Percentiles rank a stretch among this genome's conserved stretches.
Evolutionary conservation across 225 moss, liverwort and hornwort genomes (phyloP).

Genomic region (Bryum argenteum): DNA sequence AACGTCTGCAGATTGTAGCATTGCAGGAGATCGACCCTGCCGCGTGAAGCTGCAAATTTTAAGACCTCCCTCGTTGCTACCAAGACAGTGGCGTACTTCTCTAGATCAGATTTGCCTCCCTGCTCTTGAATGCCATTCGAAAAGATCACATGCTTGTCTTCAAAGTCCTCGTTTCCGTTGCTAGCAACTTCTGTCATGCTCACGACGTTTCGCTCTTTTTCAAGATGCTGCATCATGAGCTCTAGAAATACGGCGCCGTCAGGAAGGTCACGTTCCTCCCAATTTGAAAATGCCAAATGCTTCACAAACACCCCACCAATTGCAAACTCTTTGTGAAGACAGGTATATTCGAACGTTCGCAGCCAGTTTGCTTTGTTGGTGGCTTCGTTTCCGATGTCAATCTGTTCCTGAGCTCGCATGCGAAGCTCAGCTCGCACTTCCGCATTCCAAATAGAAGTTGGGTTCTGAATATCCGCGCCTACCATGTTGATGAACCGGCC

Average conservation of each 20-base stretch:
- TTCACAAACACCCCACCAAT: conserved; percentile 84
- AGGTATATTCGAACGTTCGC: conserved; percentile 65
- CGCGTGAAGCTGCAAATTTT: conserved; percentile 70
- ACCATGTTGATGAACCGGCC: conserved; percentile 80
- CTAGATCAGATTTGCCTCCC: conserved; percentile 40
- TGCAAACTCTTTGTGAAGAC: conserved; percentile 70
- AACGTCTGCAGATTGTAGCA: conserved; percentile 58
- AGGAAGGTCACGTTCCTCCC: conserved; percentile 80
- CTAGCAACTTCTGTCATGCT: conserved; percentile 30
- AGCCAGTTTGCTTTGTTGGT: conserved; percentile 58
- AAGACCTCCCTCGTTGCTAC: conserved; percentile 70
- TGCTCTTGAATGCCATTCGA: conserved; percentile 53
- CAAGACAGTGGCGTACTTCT: conserved; percentile 76
- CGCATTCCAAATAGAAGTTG: conserved; percentile 78
- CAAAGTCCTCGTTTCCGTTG: conserved; percentile 42
- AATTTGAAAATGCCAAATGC: conserved; percentile 70
- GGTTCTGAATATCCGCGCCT: conserved; percentile 76
- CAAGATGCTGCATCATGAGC: conserved; percentile 71
- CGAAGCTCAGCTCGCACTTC: conserved; percentile 83
- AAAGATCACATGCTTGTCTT: conserved; percentile 62
- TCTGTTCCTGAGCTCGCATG: conserved; percentile 64
- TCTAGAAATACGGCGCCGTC: conserved; percentile 59
- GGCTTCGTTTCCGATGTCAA: conserved; percentile 12
- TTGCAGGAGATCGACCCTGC: conserved; percentile 65
- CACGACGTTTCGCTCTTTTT: conserved; percentile 55